Conservation (phyloP, 306 rosid species). For the Dryas octopetala region DNA sequence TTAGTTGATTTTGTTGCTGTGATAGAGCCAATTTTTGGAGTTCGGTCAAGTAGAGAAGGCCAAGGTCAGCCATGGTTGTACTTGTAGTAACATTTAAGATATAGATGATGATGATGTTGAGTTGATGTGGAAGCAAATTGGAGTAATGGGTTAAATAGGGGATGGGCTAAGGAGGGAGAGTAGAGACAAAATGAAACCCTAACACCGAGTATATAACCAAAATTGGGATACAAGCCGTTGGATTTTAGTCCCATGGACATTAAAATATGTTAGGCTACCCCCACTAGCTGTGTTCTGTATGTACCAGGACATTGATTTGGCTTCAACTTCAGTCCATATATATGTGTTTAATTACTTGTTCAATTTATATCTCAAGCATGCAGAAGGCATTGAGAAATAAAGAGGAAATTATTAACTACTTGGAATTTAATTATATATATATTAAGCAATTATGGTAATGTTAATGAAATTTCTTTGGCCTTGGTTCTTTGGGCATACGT, state of each 20-base stretch:
- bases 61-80: constrained; percentile 73
- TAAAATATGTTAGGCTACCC: constrained; percentile 15
- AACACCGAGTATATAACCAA: constrained; percentile 71
- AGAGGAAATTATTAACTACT: not conserved
- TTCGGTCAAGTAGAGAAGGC: constrained; percentile 61
- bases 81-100: constrained; percentile 60
- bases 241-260: constrained; percentile 40
- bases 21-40: constrained; percentile 42
- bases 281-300: constrained; percentile 20
- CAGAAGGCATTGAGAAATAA: not conserved
- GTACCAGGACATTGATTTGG: constrained; percentile 43
- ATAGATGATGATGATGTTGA: constrained; percentile 11
- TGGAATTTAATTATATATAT: not conserved
- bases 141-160: constrained; percentile 40
- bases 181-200: constrained; percentile 60
- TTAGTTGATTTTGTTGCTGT: constrained; percentile 37
- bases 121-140: constrained; percentile 35
- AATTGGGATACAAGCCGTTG: constrained; percentile 41
- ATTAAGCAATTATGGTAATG: not conserved
- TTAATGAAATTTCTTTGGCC: not conserved
- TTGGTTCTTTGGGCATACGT: not conserved
- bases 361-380: not conserved
- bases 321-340: constrained; percentile 46
- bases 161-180: constrained; percentile 12
- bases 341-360: not conserved